phyloP scores from a whole-genome alignment of 177 flowering plant species.

The Telopea speciosissima region DNA sequence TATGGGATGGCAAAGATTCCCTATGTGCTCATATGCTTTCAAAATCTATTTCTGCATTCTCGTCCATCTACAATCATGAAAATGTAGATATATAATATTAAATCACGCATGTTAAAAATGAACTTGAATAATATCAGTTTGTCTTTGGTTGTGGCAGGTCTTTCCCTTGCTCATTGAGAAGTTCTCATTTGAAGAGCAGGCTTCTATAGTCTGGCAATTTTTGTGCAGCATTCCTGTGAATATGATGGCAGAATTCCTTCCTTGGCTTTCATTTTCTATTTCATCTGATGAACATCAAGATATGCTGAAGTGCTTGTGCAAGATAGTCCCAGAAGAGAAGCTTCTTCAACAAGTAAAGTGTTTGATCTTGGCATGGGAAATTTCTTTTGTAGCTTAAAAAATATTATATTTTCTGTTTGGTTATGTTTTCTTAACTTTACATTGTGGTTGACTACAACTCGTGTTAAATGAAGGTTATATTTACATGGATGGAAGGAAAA shows the following conservation, averaged over 20 bases:
- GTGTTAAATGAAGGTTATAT: conserved; percentile 48
- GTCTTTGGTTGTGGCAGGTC: conserved; percentile 46
- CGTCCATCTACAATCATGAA: background rate
- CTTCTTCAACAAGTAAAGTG: conserved; percentile 72
- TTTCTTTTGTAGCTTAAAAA: background rate
- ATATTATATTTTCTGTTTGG: too few species aligned
- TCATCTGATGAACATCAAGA: conserved; percentile 64
- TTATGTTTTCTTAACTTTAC: background rate
- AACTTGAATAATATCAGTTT: conserved; percentile 1
- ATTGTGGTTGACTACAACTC: conserved; percentile 11
- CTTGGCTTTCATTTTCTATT: conserved; percentile 81
- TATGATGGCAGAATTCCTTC: conserved; percentile 91
- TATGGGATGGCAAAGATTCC: background rate
- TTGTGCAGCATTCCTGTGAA: conserved; percentile 86
- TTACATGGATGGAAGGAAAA: conserved; percentile 74
- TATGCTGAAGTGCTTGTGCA: conserved; percentile 61
- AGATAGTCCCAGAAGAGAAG: conserved; percentile 68
- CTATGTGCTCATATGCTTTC: background rate
- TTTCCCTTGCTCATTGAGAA: conserved; percentile 82
- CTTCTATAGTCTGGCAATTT: conserved; percentile 88
- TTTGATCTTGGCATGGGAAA: background rate
- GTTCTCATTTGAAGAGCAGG: conserved; percentile 84
- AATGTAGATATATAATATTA: background rate
- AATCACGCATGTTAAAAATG: background rate
- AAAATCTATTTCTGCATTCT: background rate